These are phyloP conservation scores for Coemansia sp. DNA, from an alignment of 192 early-diverging fungal species.

Conservation along the genomic window DNA sequence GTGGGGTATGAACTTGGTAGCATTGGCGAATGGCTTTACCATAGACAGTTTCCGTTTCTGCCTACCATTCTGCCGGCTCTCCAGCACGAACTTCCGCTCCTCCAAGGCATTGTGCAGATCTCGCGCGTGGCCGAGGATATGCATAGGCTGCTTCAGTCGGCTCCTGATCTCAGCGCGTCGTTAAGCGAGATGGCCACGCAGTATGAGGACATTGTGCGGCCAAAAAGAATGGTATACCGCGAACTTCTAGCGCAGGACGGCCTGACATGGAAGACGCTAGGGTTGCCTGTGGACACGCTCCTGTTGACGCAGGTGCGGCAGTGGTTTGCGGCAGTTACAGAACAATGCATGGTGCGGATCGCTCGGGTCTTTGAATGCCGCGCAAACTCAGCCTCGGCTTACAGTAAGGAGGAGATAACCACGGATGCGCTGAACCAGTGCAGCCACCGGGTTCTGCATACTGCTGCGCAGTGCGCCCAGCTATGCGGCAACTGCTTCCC, in stretches of 20 bases:
- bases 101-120: constrained; percentile 24
- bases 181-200: constrained; percentile 26
- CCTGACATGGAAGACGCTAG: constrained; percentile 42
- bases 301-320: constrained; percentile 33
- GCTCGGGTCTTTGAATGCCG: constrained; percentile 34
- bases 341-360: constrained; percentile 29
- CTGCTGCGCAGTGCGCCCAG: constrained; percentile 22
- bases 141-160: constrained; percentile 24
- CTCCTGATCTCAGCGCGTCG: constrained; percentile 18
- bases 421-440: constrained; percentile 22
- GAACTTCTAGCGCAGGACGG: constrained; percentile 39
- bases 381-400: constrained; percentile 37
- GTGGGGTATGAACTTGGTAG: constrained; percentile 24
- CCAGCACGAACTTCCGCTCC: constrained; percentile 21
- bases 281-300: constrained; percentile 33
- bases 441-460: constrained; percentile 37
- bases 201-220: constrained; percentile 35
- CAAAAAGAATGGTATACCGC: constrained; percentile 29
- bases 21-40: constrained; percentile 48
- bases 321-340: constrained; percentile 30
- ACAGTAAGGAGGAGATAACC: constrained; percentile 27
- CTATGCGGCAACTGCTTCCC: constrained; percentile 35
- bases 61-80: constrained; percentile 25
- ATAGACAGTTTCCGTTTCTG: constrained; percentile 26
- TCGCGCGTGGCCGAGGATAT: constrained; percentile 40